Conservation (phyloP, 148 eudicot species). For the Linanthus parryae region DNA sequence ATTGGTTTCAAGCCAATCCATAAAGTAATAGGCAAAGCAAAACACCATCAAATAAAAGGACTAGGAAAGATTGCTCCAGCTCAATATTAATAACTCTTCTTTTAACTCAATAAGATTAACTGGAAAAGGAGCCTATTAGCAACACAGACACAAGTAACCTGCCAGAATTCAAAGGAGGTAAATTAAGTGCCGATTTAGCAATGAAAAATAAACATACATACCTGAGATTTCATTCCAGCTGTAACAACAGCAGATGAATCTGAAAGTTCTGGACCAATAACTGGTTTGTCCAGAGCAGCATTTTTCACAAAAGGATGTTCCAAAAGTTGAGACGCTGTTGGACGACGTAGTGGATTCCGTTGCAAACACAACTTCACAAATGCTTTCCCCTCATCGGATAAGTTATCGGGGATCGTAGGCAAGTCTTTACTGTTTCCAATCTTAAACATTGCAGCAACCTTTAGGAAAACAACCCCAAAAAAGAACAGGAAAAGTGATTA, state of each 20-base stretch:
- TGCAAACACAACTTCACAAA: conserved; percentile 83
- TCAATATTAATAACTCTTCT: too few species aligned
- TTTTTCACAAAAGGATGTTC: conserved; percentile 80
- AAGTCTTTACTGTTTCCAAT: conserved; percentile 92
- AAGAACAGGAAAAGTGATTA: neutral
- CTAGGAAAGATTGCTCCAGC: too few species aligned
- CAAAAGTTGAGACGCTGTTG: conserved; percentile 71
- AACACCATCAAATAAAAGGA: too few species aligned
- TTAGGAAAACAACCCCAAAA: conserved; percentile 12
- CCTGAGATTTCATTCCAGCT: conserved; percentile 44
- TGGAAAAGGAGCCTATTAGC: neutral
- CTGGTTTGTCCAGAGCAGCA: conserved; percentile 61
- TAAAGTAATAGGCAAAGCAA: too few species aligned
- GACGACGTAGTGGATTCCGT: conserved; percentile 65
- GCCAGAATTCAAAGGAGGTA: neutral
- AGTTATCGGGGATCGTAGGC: conserved; percentile 80
- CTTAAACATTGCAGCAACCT: conserved; percentile 98
- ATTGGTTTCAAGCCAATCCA: too few species aligned
- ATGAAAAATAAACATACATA: conserved; percentile 13
- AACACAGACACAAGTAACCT: neutral
- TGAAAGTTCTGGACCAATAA: conserved; percentile 33
- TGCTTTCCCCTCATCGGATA: conserved; percentile 88
- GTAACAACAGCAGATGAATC: conserved; percentile 37
- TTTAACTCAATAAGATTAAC: too few species aligned
- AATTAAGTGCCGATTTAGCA: too few species aligned